phyloP scores from a whole-genome alignment of 2,329 filamentous ascomycete genomes.

The Epichloe brachyelytri region DNA sequence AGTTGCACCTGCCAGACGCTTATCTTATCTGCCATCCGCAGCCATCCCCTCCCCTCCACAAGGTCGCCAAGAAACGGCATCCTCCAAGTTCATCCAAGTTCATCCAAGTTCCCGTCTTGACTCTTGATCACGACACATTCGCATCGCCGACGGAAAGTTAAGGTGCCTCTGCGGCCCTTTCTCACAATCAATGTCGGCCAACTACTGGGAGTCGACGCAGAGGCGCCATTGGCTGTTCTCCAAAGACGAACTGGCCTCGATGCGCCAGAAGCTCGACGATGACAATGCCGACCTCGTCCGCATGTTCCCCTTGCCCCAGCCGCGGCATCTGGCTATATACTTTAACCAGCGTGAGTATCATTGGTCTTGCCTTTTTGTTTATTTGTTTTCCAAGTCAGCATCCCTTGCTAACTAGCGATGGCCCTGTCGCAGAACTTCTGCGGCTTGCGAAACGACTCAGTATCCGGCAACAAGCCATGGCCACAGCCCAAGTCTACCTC shows the following conservation, averaged over 20 bases:
- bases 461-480: constrained; percentile 80
- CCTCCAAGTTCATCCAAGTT: background rate
- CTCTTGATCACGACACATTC: background rate
- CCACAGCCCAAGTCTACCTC: constrained; percentile 88
- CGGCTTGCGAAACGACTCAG: constrained; percentile 75
- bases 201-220: constrained; percentile 95
- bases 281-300: constrained; percentile 61
- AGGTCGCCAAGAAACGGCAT: background rate
- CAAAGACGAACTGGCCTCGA: constrained; percentile 62
- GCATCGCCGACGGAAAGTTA: background rate
- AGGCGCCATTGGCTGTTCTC: constrained; percentile 83
- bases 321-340: constrained; percentile 75
- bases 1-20: too few species aligned
- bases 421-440: constrained; percentile 47
- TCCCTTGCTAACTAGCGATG: background rate
- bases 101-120: background rate
- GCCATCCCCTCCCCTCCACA: background rate
- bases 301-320: constrained; percentile 71
- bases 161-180: constrained; percentile 6
- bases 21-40: background rate
- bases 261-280: constrained; percentile 65
- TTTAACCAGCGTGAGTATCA: constrained; percentile 66
- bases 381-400: background rate
- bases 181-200: constrained; percentile 60
- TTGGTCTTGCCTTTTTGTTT: background rate